phyloP scores from a whole-genome alignment of 75 land plant genomes.

The Isoetes taiwanensis region DNA sequence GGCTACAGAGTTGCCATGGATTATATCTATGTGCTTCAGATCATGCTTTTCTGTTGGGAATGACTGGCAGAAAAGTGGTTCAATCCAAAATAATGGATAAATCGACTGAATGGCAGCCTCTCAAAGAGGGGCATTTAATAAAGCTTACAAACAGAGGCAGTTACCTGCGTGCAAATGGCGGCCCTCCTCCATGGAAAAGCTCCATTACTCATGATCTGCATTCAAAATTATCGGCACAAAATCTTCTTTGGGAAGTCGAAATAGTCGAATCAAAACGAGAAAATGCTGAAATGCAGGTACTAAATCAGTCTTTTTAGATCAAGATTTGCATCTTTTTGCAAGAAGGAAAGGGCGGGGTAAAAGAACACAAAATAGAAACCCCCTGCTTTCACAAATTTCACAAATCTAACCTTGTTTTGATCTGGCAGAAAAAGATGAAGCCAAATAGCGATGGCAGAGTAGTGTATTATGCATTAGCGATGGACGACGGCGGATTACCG shows the following conservation, averaged over 20 bases:
- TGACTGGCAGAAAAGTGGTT: constrained; percentile 74
- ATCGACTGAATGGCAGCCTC: constrained; percentile 79
- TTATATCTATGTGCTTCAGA: constrained; percentile 63
- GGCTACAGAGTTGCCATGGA: constrained; percentile 45
- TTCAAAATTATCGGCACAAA: constrained; percentile 44
- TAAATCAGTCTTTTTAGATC: no score
- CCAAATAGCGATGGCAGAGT: constrained; percentile 53
- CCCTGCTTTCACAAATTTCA: no score
- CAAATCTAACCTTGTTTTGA: no score
- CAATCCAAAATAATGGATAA: constrained; percentile 59
- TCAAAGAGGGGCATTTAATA: constrained; percentile 44
- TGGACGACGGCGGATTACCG: constrained; percentile 48
- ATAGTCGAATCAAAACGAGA: constrained; percentile 43
- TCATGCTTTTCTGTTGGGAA: constrained; percentile 54
- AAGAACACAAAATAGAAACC: no score
- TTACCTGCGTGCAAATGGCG: constrained; percentile 69
- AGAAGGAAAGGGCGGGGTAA: no score
- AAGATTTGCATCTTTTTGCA: no score
- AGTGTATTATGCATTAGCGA: constrained; percentile 51
- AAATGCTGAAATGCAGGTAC: no score
- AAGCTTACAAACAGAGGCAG: constrained; percentile 58
- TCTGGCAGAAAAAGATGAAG: no score
- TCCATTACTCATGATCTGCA: constrained; percentile 77
- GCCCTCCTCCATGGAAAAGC: constrained; percentile 70
- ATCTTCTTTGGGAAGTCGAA: constrained; percentile 73